These are phyloP conservation scores for Sanghuangporus sanghuang DNA, from an alignment of 1,284 basidiomycete genomes.

Conservation along the genomic window DNA sequence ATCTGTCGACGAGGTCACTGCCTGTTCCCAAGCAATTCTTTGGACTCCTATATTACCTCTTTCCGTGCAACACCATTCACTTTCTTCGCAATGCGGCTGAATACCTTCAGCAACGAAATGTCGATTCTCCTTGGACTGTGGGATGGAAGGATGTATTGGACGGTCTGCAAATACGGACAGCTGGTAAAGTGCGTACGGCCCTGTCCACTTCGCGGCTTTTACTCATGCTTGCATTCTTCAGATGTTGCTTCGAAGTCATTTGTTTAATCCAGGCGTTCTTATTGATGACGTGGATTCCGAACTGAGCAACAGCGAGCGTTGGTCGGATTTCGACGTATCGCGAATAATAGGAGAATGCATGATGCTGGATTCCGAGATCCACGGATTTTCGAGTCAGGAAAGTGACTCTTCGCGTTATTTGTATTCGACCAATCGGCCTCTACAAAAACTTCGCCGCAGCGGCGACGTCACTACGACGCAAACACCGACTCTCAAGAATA, in stretches of 20 bases:
- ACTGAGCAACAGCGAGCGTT: slow-evolving; percentile 57
- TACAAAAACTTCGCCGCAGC: neutral
- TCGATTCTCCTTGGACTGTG: slow-evolving; percentile 52
- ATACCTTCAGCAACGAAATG: slow-evolving; percentile 49
- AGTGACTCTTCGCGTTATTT: neutral
- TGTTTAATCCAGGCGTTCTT: slow-evolving; percentile 70
- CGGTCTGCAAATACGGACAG: slow-evolving; percentile 58
- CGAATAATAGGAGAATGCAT: slow-evolving; percentile 67
- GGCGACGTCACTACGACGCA: slow-evolving; percentile 11
- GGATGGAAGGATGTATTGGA: slow-evolving; percentile 67
- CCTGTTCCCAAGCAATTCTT: slow-evolving; percentile 64
- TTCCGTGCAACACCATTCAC: slow-evolving; percentile 75
- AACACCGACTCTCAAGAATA: slow-evolving; percentile 10
- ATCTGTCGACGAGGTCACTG: slow-evolving; percentile 40
- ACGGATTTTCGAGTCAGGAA: slow-evolving; percentile 21
- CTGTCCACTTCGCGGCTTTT: slow-evolving; percentile 6
- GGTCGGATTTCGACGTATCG: slow-evolving; percentile 60
- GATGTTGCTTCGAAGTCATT: slow-evolving; percentile 66
- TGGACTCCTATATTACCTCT: slow-evolving; percentile 81
- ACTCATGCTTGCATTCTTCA: slow-evolving; percentile 27
- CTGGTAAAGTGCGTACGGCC: slow-evolving; percentile 47
- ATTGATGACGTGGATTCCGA: slow-evolving; percentile 61
- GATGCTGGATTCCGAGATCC: slow-evolving; percentile 62
- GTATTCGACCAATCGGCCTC: neutral
- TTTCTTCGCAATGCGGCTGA: slow-evolving; percentile 65